phyloP scores from a whole-genome alignment of 108 stramenopile species.

The Cyclostephanos tholiformis region DNA sequence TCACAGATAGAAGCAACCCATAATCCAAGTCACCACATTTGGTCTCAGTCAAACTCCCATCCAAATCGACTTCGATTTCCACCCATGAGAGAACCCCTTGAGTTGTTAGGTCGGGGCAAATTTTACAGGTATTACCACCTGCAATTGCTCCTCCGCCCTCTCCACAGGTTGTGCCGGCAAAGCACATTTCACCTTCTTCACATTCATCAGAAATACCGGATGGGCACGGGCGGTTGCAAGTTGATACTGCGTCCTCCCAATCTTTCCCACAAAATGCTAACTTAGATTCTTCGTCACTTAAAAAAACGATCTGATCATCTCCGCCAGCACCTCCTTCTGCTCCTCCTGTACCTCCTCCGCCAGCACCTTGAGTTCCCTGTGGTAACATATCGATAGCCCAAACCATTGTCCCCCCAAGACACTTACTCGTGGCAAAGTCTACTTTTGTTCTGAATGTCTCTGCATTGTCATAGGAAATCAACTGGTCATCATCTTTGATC shows the following conservation, averaged over 20 bases:
- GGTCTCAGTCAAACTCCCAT: conserved; percentile 41
- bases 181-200: conserved; percentile 40
- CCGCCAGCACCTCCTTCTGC: conserved; percentile 2
- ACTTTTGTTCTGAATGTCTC: conserved; percentile 47
- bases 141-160: conserved; percentile 31
- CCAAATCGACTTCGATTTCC: conserved; percentile 38
- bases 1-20: conserved; percentile 26
- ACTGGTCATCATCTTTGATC: conserved; percentile 42
- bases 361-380: conserved; percentile 18
- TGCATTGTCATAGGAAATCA: conserved; percentile 49
- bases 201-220: conserved; percentile 44
- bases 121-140: conserved; percentile 35
- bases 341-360: conserved; percentile 1
- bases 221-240: conserved; percentile 43
- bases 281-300: conserved; percentile 22
- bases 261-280: conserved; percentile 44
- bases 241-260: conserved; percentile 38
- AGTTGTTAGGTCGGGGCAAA: conserved; percentile 45
- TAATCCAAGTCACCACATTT: conserved; percentile 47
- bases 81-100: conserved; percentile 46
- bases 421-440: conserved; percentile 45
- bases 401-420: conserved; percentile 45
- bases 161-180: conserved; percentile 44
- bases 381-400: conserved; percentile 53
- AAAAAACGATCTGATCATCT: conserved; percentile 25